phyloP scores from a whole-genome alignment of 805 yeast genomes.

The Cyberlindnera sargentensis region DNA sequence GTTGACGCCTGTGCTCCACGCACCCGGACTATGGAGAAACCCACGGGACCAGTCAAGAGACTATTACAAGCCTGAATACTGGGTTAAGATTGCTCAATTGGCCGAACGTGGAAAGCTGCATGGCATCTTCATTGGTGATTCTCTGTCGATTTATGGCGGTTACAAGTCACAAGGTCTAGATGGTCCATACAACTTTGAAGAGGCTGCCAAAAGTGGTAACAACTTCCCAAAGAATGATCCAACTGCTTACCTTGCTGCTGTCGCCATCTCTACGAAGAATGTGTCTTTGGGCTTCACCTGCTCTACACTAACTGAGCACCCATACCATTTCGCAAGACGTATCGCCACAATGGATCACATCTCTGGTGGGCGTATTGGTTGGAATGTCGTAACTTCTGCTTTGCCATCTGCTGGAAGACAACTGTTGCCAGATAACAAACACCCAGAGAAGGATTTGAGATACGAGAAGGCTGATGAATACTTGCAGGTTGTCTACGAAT shows the following conservation, averaged over 20 bases:
- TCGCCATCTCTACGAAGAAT: constrained; percentile 38
- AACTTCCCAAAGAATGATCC: constrained; percentile 34
- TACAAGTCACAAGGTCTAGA: constrained; percentile 23
- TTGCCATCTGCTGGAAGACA: constrained; percentile 39
- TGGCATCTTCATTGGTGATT: constrained; percentile 34
- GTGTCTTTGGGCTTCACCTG: constrained; percentile 37
- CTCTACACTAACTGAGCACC: constrained; percentile 38
- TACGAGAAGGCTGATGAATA: constrained; percentile 38
- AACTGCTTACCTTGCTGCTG: constrained; percentile 31
- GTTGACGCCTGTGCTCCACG: constrained; percentile 16
- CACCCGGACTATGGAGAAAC: constrained; percentile 21
- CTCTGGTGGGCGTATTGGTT: constrained; percentile 39
- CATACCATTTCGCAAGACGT: constrained; percentile 38
- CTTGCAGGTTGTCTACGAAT: constrained; percentile 33
- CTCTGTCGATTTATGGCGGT: constrained; percentile 34
- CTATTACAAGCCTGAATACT: constrained; percentile 25
- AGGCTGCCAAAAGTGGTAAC: constrained; percentile 29
- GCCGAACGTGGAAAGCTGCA: constrained; percentile 35
- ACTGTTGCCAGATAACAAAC: constrained; percentile 28
- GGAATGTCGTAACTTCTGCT: constrained; percentile 40
- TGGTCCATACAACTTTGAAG: constrained; percentile 31
- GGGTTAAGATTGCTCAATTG: constrained; percentile 33
- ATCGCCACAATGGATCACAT: constrained; percentile 39
- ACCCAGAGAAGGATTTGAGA: constrained; percentile 36
- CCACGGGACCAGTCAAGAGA: constrained; percentile 17